Evolutionary conservation across 169 alveolate species (phyloP), one percentile per base, ranked within the genome.

Genomic region (Cyclospora cayetanensis): DNA sequence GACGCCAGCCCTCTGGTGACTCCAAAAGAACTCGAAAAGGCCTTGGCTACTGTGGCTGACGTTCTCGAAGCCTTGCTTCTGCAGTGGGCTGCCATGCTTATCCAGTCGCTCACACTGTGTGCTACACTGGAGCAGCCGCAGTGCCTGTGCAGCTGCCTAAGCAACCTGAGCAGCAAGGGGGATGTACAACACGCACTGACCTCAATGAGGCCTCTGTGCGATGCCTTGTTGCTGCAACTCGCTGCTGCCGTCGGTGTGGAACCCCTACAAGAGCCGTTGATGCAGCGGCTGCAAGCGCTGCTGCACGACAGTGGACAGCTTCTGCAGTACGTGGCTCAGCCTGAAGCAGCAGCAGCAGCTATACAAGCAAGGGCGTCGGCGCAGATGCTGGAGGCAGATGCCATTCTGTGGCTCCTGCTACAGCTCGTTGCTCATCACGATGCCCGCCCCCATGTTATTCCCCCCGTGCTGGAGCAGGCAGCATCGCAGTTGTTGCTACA

Each of bases 241-340:
- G 39, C 80, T 66, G 80, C 80, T 66, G 80, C 80, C 35, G 80
- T 66, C 35, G 80, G 80, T 22, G 80, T 66, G 80, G 52, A 31
- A n/a, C 80, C 80, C 52, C 50, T 66, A 46, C 50, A 34, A 46
- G 52, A 66, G 80, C 80, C 11, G 39, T 46, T 66, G 80, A 41
- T 66, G 15, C 80, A 34, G 50, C 39, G 35, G 80, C 80, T 66
- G 80, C 80, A 66, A 46, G 52, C 7, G 80, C 80, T 4, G 80
- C 25, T 66, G 43, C n/a, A 66, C 25, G 29, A n/a, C 52, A n/a
- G 35, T 5, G 80, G 80, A 5, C 27, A 31, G 50, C 22, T 31
- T 41, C n/a, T 66, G 80, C 80, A 31, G 80, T 46, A 66, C 52
- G 52, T 66, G 15, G 55, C 55, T 7, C 22, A 7, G 80, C 0